phyloP scores from a whole-genome alignment of 768 basidiomycete genomes.

The Dentipellis fragilis region DNA sequence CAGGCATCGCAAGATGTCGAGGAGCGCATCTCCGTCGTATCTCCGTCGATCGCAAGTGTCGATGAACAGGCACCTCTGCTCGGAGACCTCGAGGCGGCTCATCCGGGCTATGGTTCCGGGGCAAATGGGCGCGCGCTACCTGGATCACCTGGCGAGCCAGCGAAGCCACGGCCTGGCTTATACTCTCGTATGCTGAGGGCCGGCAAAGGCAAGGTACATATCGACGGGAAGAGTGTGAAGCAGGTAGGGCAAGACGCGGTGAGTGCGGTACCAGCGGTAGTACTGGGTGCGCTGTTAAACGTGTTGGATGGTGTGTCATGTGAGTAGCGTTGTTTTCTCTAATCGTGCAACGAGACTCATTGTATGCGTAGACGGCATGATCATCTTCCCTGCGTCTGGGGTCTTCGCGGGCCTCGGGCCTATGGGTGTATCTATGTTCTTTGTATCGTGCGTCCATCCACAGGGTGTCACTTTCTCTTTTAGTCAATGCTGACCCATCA shows the following conservation, averaged over 20 bases:
- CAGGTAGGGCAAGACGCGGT: too few relatives aligned
- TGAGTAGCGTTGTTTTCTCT: slow-evolving; percentile 26
- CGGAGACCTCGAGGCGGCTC: slow-evolving; percentile 16
- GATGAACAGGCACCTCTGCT: slow-evolving; percentile 15
- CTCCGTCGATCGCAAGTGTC: too few relatives aligned
- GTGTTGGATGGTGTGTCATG: slow-evolving; percentile 91
- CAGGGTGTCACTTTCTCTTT: background rate
- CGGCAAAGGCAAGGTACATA: too few relatives aligned
- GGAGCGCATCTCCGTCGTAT: too few relatives aligned
- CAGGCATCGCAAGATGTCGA: too few relatives aligned
- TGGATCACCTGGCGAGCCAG: too few relatives aligned
- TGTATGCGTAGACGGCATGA: slow-evolving; percentile 70
- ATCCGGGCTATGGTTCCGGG: slow-evolving; percentile 6
- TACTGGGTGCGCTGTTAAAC: slow-evolving; percentile 79
- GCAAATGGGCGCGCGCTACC: slow-evolving; percentile 3
- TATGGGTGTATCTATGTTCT: slow-evolving; percentile 93
- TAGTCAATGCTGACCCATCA: background rate
- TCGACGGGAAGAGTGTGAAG: too few relatives aligned
- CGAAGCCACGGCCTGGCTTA: too few relatives aligned
- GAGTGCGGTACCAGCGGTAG: slow-evolving; percentile 25
- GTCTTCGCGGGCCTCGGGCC: slow-evolving; percentile 76
- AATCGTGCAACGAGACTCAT: background rate
- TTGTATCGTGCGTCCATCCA: slow-evolving; percentile 49
- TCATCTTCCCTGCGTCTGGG: slow-evolving; percentile 80
- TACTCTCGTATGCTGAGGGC: too few relatives aligned